phyloP scores from a whole-genome alignment of 75 land plant species.

The Cupressus sempervirens region DNA sequence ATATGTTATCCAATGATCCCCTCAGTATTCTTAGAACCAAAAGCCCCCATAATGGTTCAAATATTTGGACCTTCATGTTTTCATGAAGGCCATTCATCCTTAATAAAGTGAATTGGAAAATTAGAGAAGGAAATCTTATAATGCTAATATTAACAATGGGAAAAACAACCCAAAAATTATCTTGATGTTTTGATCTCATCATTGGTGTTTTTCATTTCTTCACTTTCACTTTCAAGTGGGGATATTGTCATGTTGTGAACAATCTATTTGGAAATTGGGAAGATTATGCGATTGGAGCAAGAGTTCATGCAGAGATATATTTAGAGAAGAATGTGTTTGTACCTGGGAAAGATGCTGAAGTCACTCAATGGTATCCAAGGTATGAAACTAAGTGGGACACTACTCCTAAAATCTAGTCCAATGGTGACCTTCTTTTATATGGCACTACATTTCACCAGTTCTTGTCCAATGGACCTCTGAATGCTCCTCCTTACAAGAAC shows the following conservation, averaged over 20 bases:
- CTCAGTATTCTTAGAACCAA: too few species aligned
- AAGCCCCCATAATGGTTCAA: too few species aligned
- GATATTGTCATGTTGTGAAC: constrained; percentile 22
- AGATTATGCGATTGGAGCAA: constrained; percentile 39
- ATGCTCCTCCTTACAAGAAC: neutral
- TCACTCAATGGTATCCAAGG: constrained; percentile 11
- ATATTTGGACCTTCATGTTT: too few species aligned
- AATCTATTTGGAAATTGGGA: constrained; percentile 46
- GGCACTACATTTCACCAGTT: constrained; percentile 38
- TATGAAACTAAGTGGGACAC: constrained; percentile 22
- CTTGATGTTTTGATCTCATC: too few species aligned
- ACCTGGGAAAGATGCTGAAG: constrained; percentile 21
- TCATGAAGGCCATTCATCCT: too few species aligned
- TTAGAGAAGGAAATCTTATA: too few species aligned
- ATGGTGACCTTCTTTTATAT: constrained; percentile 24
- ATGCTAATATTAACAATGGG: neutral
- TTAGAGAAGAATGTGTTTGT: constrained; percentile 43
- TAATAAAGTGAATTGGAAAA: too few species aligned
- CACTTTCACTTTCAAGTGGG: too few species aligned
- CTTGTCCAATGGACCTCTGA: neutral
- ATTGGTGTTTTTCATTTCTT: neutral
- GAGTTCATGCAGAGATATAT: constrained; percentile 26
- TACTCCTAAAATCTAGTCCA: constrained; percentile 24
- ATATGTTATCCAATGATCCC: too few species aligned
- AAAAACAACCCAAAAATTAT: too few species aligned